phyloP scores from a whole-genome alignment of 73 alveolate genomes.

The Symbiodinium pilosum region DNA sequence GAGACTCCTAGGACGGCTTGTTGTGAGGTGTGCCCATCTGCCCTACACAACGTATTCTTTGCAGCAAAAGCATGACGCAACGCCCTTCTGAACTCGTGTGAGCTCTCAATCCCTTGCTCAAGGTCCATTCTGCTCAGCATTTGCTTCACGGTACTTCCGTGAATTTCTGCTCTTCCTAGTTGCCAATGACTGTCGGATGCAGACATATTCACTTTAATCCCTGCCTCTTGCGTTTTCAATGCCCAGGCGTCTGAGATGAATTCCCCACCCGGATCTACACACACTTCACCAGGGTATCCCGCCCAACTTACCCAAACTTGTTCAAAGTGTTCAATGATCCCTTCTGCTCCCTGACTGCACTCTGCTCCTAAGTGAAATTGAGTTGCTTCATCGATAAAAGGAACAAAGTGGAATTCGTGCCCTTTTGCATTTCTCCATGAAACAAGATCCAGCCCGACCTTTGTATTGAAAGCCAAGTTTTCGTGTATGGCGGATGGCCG shows the following conservation, averaged over 20 bases:
- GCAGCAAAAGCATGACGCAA: not conserved
- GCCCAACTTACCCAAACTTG: not conserved
- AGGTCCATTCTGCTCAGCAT: conserved; percentile 15
- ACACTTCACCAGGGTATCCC: not conserved
- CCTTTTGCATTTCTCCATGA: not conserved
- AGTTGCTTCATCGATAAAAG: conserved; percentile 10
- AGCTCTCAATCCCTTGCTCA: not conserved
- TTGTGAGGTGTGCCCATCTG: not conserved
- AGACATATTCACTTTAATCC: not conserved
- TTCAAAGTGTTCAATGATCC: not conserved
- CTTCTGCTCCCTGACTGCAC: not conserved
- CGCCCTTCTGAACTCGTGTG: not conserved
- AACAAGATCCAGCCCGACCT: not conserved
- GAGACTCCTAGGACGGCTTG: not conserved
- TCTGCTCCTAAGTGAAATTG: not conserved
- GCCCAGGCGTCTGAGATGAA: not conserved
- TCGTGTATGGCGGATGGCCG: conserved; percentile 13
- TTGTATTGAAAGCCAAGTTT: not conserved
- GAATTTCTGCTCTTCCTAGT: conserved; percentile 18
- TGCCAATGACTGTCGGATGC: conserved; percentile 37
- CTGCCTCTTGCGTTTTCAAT: not conserved
- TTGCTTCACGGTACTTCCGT: not conserved
- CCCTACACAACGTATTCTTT: not conserved
- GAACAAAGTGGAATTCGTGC: not conserved
- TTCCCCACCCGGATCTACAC: conserved; percentile 18